These are phyloP conservation scores for Thuidium tamariscinum DNA, from an alignment of 225 moss, liverwort and hornwort species.

Conservation along the genomic window DNA sequence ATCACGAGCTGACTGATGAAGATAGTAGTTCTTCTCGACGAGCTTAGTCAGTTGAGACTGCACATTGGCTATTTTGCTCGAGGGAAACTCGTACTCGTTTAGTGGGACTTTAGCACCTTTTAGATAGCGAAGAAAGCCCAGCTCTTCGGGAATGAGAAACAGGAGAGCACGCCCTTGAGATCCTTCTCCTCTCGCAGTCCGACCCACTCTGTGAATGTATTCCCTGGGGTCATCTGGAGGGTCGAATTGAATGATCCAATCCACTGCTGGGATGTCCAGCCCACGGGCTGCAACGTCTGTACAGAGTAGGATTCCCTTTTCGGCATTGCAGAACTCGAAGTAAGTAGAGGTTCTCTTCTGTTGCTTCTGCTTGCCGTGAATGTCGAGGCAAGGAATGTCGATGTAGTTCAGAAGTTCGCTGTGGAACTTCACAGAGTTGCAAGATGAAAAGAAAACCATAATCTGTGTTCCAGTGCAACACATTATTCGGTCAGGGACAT, in stretches of 20 bases:
- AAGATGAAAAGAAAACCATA: constrained; percentile 99
- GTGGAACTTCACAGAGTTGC: constrained; percentile 90
- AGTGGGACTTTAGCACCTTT: constrained; percentile 96
- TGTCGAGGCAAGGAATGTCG: constrained; percentile 93
- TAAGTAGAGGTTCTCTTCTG: constrained; percentile 94
- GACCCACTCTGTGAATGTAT: constrained; percentile 94
- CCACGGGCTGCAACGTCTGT: constrained; percentile 98
- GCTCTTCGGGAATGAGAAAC: constrained; percentile 89
- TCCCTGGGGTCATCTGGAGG: constrained; percentile 98
- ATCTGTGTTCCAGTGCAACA: constrained; percentile 27
- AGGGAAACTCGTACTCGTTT: constrained; percentile 87
- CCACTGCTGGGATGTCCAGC: constrained; percentile 95
- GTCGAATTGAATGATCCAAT: constrained; percentile 96
- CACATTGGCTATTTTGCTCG: constrained; percentile 85
- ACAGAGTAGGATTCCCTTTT: constrained; percentile 95
- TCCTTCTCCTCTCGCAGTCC: constrained; percentile 96
- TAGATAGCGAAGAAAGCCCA: constrained; percentile 72
- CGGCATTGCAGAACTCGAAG: constrained; percentile 97
- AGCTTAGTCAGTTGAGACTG: constrained; percentile 97
- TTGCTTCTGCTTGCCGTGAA: constrained; percentile 99
- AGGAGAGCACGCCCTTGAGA: constrained; percentile 76
- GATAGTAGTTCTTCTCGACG: constrained; percentile 87
- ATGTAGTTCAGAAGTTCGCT: constrained; percentile 87
- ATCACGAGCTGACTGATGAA: constrained; percentile 90
- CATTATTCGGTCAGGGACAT: background rate